Evolutionary conservation across 495 filamentous ascomycete genomes (phyloP).

Genomic region (Neurospora cerealis): DNA sequence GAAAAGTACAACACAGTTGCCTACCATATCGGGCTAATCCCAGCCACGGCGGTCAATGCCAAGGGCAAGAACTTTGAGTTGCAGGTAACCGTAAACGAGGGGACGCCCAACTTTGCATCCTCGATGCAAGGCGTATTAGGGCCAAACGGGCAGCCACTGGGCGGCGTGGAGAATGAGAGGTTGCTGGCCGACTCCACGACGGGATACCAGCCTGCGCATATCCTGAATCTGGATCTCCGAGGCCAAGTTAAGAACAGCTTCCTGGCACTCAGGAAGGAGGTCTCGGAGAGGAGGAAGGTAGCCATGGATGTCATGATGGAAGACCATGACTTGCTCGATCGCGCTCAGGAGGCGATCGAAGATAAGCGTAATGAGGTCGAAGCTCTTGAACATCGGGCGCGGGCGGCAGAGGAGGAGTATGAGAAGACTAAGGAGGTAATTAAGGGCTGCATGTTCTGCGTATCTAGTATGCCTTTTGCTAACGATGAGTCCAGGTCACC

Average conservation of each 20-base stretch:
- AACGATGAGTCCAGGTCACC: slow-evolving; percentile 41
- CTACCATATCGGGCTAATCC: slow-evolving; percentile 87
- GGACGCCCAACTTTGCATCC: slow-evolving; percentile 53
- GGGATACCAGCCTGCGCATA: slow-evolving; percentile 80
- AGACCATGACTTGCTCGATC: slow-evolving; percentile 81
- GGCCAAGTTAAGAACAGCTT: slow-evolving; percentile 72
- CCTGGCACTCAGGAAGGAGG: slow-evolving; percentile 68
- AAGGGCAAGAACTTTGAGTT: slow-evolving; percentile 80
- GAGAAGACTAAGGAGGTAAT: slow-evolving; percentile 79
- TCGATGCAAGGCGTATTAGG: slow-evolving; percentile 28
- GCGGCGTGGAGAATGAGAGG: slow-evolving; percentile 44
- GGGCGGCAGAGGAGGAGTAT: slow-evolving; percentile 83
- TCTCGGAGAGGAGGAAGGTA: slow-evolving; percentile 72
- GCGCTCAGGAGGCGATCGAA: slow-evolving; percentile 87
- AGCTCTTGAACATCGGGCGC: slow-evolving; percentile 73
- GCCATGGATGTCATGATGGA: slow-evolving; percentile 83
- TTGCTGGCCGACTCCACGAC: slow-evolving; percentile 69
- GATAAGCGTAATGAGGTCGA: slow-evolving; percentile 90
- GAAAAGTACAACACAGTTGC: slow-evolving; percentile 87
- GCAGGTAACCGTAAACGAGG: slow-evolving; percentile 52
- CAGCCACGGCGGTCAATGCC: slow-evolving; percentile 71
- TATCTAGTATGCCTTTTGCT: neutral
- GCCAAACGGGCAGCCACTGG: slow-evolving; percentile 40
- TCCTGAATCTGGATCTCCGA: slow-evolving; percentile 78
- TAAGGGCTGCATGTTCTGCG: neutral